phyloP scores from a whole-genome alignment of 1,284 basidiomycete species.

The Ustilago bromivora region DNA sequence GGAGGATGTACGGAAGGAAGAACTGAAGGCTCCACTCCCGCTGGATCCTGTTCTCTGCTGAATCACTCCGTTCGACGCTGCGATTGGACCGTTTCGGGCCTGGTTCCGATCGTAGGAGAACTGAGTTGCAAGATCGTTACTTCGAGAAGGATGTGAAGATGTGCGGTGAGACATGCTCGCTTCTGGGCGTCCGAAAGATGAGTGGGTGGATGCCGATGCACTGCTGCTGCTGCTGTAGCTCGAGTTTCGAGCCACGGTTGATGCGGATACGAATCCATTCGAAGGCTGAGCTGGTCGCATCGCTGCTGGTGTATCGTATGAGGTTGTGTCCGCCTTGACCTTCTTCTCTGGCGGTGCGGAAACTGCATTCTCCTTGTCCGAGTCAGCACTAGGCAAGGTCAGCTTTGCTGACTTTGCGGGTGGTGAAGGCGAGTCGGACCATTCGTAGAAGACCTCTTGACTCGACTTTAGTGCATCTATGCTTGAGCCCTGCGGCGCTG shows the following conservation, averaged over 20 bases:
- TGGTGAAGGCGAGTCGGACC: constrained; percentile 50
- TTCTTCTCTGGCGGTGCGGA: constrained; percentile 24
- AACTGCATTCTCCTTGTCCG: constrained; percentile 40
- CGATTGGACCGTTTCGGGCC: not conserved
- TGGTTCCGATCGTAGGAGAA: constrained; percentile 31
- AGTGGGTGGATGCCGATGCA: constrained; percentile 4
- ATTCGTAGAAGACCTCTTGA: constrained; percentile 44
- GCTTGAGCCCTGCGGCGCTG: constrained; percentile 10
- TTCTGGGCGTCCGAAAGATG: not conserved
- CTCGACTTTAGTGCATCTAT: constrained; percentile 13
- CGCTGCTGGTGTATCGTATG: not conserved
- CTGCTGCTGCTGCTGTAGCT: constrained; percentile 9
- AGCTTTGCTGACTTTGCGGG: constrained; percentile 7
- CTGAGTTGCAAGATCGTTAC: constrained; percentile 24
- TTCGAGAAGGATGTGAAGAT: constrained; percentile 18
- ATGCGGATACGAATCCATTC: constrained; percentile 23
- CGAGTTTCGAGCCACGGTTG: constrained; percentile 12
- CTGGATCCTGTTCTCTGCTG: constrained; percentile 3
- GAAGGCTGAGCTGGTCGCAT: not conserved
- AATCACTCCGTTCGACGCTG: not conserved
- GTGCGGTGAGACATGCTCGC: constrained; percentile 7
- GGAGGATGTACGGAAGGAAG: constrained; percentile 23
- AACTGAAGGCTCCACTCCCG: constrained; percentile 7
- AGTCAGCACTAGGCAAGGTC: constrained; percentile 8
- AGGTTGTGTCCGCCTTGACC: constrained; percentile 6